Base-by-base conservation (phyloP, 805 yeast genomes). In the Wickerhamomyces chambardii region DNA sequence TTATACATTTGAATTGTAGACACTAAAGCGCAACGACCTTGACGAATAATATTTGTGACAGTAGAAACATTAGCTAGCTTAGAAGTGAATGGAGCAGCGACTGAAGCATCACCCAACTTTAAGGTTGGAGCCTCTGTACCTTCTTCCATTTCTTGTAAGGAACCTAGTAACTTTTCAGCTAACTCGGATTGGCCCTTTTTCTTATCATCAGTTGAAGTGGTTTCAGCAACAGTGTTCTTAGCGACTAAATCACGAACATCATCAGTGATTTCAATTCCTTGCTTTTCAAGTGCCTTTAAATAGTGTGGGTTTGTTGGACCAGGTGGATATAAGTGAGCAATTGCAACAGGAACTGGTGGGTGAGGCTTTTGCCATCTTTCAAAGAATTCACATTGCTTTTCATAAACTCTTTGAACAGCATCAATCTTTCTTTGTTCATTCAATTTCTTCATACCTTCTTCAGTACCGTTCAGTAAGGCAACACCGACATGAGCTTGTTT, bases 1-100 rank as follows among this genome's bases (percentile, higher is more conserved):
- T 92, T 92, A 73, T 92, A 92, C 98, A 92, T 92, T 66, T 92
- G 98, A 55, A 92, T 89, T 8, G 98, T 92, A 15, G 96, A 85
- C 31, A 92, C 96, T 46, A 92, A 70, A 7, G 98, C 95, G 68
- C 95, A 85, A 63, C 98, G 86, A 45, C 98, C 98, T 68, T 92
- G 97, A 63, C 98, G 87, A 47, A 92, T 75, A 45, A 92, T 84
- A 55, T 87, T 81, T 35, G 95, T 84, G 37, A 92, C 96, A 37
- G 98, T 81, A 36, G 89, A 74, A 24, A 92, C 98, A 52, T 82
- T 84, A 18, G 95, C 76, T 45, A 92, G 73, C 57, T 92, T 92
- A 17, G 97, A 89, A 15, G 98, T 92, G 59, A 92, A 86, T 32
- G 98, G 98, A 25, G 98, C 98, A 36, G 98, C 98, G 51, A 94